Evolutionary conservation across 2,329 filamentous ascomycete species (phyloP), one percentile per base, ranked within the genome.

Genomic region (Myriosclerotinia curreyana): DNA sequence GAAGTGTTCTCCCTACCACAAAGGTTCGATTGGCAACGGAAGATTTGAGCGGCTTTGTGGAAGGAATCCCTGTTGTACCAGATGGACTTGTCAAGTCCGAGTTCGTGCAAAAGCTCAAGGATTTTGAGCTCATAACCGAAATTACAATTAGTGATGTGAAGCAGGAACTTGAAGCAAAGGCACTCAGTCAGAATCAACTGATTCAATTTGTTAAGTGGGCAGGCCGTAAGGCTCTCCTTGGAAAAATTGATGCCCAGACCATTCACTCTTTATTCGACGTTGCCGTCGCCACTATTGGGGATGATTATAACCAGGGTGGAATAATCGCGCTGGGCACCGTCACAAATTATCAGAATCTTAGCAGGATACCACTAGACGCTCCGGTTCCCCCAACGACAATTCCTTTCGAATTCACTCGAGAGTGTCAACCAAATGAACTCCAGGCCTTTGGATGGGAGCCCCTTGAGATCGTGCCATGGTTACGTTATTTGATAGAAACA

Each of bases 91-190:
- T 88, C 65, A 82, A 86, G 12, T 83, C 83, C n/a, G 82, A 83
- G 0, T 96, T 99, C 70, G 85, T 98, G 65, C 83, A 83, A 65
- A 92, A 91, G 70, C 78, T 99, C 53, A 87, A 88, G 64, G 90
- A 93, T 44, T 95, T 92, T 74, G 92, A 91, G 1, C 81, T 98
- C 64, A 84, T 99, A n/a, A 90, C 87, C 1, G 88, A 92, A 68
- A 90, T 98, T 64, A 96, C 91, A 0, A 87, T 95, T 36, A 84
- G 86, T 5, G 95, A 99, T 73, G 91, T 99, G 66, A 90, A 88
- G 67, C 80, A 86, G 66, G 93, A 96, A 70, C 80, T 99, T 4
- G 91, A 92, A 71, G 84, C 87, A 9, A 92, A 91, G 72, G 91
- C 95, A 1, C 80, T 99, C 65, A 89, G 84, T 55, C 88, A 91